These are phyloP conservation scores for Diophrys sp. DNA, from an alignment of 73 alveolate species.

Conservation along the genomic window DNA sequence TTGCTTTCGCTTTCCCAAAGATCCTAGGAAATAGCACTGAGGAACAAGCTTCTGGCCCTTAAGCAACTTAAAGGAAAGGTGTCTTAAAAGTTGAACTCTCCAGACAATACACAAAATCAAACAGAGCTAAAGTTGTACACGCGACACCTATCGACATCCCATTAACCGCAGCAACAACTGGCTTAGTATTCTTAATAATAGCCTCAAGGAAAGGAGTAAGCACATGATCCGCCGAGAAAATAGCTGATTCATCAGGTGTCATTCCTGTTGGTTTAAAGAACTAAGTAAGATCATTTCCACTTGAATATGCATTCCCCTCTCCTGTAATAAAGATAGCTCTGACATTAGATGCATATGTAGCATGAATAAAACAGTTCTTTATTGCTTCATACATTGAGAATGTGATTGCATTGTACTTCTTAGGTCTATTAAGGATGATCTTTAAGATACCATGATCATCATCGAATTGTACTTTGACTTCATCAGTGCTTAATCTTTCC, in stretches of 20 bases:
- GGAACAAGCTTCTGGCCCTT: slow-evolving; percentile 8
- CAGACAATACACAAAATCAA: not conserved
- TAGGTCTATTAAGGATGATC: not conserved
- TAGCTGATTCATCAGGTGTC: not conserved
- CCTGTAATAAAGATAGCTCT: slow-evolving; percentile 2
- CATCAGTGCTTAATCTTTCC: not conserved
- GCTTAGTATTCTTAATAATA: not conserved
- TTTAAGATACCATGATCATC: slow-evolving; percentile 2
- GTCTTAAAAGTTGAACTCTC: not conserved
- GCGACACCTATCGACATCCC: slow-evolving; percentile 2
- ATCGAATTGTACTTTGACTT: not conserved
- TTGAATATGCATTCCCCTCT: not conserved
- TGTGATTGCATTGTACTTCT: slow-evolving; percentile 1
- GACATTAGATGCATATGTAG: not conserved
- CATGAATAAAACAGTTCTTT: not conserved
- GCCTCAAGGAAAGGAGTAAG: not conserved
- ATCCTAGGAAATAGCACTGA: slow-evolving; percentile 4
- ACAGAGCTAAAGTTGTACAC: not conserved
- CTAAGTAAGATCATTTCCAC: slow-evolving; percentile 1
- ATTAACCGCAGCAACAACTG: slow-evolving; percentile 4
- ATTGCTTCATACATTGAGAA: not conserved
- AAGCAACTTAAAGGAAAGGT: not conserved
- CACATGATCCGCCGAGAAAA: not conserved
- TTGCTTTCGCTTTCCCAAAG: slow-evolving; percentile 9
- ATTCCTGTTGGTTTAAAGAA: not conserved